A percentile compares a stretch with the other conserved stretches of the same genome.
Evolutionary conservation across 805 yeast genomes (phyloP).

Genomic region (Starmerella floris): DNA sequence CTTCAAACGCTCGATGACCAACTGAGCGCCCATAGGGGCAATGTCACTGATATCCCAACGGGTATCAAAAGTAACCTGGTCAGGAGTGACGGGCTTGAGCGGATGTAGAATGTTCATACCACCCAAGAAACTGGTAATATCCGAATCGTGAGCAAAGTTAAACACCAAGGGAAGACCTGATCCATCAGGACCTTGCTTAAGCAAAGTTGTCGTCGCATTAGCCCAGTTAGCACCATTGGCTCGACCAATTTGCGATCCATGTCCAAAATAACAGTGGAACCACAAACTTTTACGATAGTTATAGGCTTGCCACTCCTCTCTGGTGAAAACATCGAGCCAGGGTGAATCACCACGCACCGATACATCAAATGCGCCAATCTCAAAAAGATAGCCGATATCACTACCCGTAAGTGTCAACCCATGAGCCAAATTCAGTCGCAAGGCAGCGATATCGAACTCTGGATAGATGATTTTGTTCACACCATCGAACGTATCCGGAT

Average conservation of each 20-base stretch:
- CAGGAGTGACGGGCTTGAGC: constrained; percentile 32
- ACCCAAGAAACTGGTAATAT: constrained; percentile 38
- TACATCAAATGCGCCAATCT: constrained; percentile 39
- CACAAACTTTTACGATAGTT: constrained; percentile 33
- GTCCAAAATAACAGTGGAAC: constrained; percentile 38
- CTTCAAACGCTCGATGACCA: constrained; percentile 37
- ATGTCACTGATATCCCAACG: constrained; percentile 37
- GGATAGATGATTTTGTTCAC: constrained; percentile 12
- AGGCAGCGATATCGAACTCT: constrained; percentile 22
- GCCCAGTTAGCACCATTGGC: constrained; percentile 36
- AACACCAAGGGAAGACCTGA: constrained; percentile 31
- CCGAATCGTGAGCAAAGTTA: constrained; percentile 45
- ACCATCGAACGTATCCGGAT: neutral
- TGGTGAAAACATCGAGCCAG: constrained; percentile 34
- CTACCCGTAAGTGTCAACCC: constrained; percentile 31
- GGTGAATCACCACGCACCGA: constrained; percentile 37
- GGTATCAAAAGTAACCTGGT: constrained; percentile 35
- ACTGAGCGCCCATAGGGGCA: constrained; percentile 46
- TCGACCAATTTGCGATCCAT: constrained; percentile 34
- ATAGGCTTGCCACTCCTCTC: constrained; percentile 36
- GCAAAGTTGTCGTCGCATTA: constrained; percentile 36
- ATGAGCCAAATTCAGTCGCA: constrained; percentile 26
- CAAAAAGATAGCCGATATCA: constrained; percentile 34
- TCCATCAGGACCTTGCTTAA: constrained; percentile 30
- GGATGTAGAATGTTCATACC: constrained; percentile 37